Conservation (phyloP, 192 early-diverging fungal genomes). For the Coemansia sp. region DNA sequence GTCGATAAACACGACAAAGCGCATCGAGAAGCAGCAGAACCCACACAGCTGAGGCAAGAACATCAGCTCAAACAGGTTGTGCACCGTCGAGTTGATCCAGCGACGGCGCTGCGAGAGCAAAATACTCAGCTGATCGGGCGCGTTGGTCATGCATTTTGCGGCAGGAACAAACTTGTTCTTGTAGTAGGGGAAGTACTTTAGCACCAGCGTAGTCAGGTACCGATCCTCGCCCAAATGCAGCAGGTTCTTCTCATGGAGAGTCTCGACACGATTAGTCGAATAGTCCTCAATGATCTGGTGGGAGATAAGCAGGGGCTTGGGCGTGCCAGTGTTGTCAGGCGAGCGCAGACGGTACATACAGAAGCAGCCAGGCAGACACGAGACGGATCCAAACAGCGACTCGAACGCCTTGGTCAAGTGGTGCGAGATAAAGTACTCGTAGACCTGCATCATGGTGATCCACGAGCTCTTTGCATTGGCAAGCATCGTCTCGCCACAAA, state of each 20-base stretch:
- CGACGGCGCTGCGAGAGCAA: slow-evolving; percentile 97
- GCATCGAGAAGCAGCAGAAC: slow-evolving; percentile 97
- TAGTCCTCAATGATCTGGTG: slow-evolving; percentile 93
- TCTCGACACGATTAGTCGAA: slow-evolving; percentile 92
- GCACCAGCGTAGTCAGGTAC: slow-evolving; percentile 90
- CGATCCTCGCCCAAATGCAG: slow-evolving; percentile 98
- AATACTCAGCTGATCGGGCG: slow-evolving; percentile 92
- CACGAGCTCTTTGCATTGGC: slow-evolving; percentile 92
- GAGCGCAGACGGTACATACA: slow-evolving; percentile 98
- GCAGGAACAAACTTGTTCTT: slow-evolving; percentile 93
- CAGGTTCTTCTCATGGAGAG: slow-evolving; percentile 98
- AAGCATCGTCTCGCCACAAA: slow-evolving; percentile 95
- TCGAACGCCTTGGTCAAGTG: slow-evolving; percentile 97
- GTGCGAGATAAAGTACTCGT: slow-evolving; percentile 99
- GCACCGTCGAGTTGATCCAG: slow-evolving; percentile 99
- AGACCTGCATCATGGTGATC: slow-evolving; percentile 99
- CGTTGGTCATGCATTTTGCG: slow-evolving; percentile 92
- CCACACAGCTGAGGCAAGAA: slow-evolving; percentile 93
- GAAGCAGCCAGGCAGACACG: slow-evolving; percentile 99
- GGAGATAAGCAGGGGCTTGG: slow-evolving; percentile 87
- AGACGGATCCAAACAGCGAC: slow-evolving; percentile 96
- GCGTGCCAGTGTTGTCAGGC: slow-evolving; percentile 67
- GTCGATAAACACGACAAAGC: slow-evolving; percentile 95
- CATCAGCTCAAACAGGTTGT: slow-evolving; percentile 95
- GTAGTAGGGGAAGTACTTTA: slow-evolving; percentile 98